Evolutionary conservation across 148 eudicot species (phyloP).

Genomic region (Pouteria glomerata): DNA sequence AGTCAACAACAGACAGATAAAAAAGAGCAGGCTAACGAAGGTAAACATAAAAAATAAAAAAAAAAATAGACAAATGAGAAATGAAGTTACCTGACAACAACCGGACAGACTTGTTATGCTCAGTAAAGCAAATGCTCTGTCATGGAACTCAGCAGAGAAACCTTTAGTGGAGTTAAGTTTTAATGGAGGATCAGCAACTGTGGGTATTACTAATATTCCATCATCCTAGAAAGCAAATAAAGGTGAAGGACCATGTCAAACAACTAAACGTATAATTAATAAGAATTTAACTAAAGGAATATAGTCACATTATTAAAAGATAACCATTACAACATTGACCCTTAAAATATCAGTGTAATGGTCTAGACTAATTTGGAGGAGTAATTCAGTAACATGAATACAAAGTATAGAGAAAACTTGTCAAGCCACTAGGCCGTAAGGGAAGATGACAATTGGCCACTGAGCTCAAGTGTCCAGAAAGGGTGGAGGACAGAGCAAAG

Average conservation of each 20-base stretch:
- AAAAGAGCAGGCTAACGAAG: no score
- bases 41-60: neutral
- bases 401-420: no score
- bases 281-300: neutral
- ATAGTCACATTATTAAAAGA: neutral
- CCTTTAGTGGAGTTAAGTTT: slow-evolving; percentile 47
- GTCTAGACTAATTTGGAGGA: no score
- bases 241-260: slow-evolving; percentile 6
- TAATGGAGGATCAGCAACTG: slow-evolving; percentile 65
- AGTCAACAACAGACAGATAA: neutral
- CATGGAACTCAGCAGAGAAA: slow-evolving; percentile 48
- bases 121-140: slow-evolving; percentile 53
- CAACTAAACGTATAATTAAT: neutral
- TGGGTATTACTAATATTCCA: slow-evolving; percentile 76
- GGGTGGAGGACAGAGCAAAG: no score
- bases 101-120: slow-evolving; percentile 90
- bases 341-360: no score
- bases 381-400: no score
- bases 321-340: neutral
- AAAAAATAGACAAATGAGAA: neutral
- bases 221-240: slow-evolving; percentile 46
- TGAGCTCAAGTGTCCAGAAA: no score
- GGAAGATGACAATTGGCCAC: no score
- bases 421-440: no score
- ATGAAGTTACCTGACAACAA: slow-evolving; percentile 70